A percentile compares a stretch with the other conserved stretches of the same genome.
Evolutionary conservation across 148 eudicot species (phyloP).

Genomic region (Chenopodium quinoa): DNA sequence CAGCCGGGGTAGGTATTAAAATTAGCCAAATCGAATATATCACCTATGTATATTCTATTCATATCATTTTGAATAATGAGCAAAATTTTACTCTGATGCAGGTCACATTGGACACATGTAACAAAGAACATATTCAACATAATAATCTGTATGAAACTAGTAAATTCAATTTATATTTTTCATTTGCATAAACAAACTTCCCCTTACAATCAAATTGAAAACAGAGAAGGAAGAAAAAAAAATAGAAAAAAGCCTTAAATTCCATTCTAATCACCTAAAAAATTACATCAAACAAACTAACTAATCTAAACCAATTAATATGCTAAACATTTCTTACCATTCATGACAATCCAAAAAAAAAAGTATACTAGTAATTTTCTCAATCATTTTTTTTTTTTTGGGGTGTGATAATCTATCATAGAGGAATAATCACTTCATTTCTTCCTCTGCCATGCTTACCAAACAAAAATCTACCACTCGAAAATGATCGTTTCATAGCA

Average conservation of each 20-base stretch:
- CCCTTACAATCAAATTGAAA: background rate
- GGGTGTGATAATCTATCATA: conserved; percentile 23
- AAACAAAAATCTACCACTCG: conserved; percentile 56
- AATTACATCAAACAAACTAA: background rate
- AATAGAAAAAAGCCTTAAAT: background rate
- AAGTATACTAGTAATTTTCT: background rate
- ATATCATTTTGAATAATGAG: too few species aligned
- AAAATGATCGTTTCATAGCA: conserved; percentile 55
- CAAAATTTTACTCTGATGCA: background rate
- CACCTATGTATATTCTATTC: too few species aligned
- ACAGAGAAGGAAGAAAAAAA: background rate
- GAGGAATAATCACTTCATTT: conserved; percentile 32
- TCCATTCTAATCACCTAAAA: background rate
- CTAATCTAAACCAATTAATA: background rate
- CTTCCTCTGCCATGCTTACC: conserved; percentile 38
- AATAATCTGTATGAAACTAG: too few species aligned
- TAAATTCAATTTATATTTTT: too few species aligned
- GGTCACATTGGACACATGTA: too few species aligned
- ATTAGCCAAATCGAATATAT: too few species aligned
- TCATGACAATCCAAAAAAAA: background rate
- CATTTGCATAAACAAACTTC: background rate
- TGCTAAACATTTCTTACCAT: background rate
- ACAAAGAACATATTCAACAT: too few species aligned
- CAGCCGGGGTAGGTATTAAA: background rate
- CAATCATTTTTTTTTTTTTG: background rate